Evolutionary conservation across 768 basidiomycete genomes (phyloP).

Genomic region (Dacryopinax primogenitus): DNA sequence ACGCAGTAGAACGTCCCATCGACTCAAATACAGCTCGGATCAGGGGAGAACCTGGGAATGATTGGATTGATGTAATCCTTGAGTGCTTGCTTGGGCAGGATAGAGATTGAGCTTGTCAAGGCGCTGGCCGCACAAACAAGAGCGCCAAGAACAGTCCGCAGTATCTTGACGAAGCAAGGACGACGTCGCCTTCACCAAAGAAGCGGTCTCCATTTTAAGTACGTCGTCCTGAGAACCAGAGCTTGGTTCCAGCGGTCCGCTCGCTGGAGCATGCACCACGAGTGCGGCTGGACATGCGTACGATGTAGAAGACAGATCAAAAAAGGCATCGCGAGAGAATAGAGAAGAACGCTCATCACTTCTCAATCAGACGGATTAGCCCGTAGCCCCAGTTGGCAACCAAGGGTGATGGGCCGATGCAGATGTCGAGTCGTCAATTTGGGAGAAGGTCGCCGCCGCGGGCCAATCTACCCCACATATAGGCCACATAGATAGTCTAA

Average conservation of each 20-base stretch:
- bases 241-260: background rate
- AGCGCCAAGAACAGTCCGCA: background rate
- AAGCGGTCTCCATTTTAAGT: background rate
- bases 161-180: background rate
- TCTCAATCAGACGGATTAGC: too few species aligned
- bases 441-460: too few species aligned
- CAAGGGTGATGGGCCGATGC: too few species aligned
- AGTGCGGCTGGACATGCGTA: background rate
- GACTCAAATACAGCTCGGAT: background rate
- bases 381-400: too few species aligned
- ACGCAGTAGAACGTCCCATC: conserved; percentile 28
- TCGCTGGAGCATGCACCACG: background rate
- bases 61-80: conserved; percentile 1
- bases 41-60: background rate
- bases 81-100: background rate
- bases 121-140: background rate
- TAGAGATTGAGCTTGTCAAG: background rate
- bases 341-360: too few species aligned
- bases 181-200: background rate
- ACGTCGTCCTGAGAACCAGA: background rate
- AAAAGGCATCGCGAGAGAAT: background rate
- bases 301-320: background rate
- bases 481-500: too few species aligned
- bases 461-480: too few species aligned
- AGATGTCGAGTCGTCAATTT: too few species aligned